Conservation (phyloP, 345 rosid species). For the Carallia pectinifolia region DNA sequence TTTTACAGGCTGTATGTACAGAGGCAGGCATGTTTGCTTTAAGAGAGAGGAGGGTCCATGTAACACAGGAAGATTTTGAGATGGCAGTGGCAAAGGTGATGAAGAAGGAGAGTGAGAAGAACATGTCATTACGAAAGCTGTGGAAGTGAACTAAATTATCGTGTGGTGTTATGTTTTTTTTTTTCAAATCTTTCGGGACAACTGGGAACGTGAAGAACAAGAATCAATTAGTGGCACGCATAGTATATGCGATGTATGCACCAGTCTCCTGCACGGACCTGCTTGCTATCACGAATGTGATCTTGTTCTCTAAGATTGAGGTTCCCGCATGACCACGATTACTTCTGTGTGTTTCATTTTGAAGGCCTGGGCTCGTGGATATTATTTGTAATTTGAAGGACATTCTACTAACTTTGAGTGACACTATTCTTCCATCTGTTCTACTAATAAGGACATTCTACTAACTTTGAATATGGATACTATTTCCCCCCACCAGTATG, state of each 20-base stretch:
- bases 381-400: no score
- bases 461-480: no score
- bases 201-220: background rate
- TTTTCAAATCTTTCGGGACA: background rate
- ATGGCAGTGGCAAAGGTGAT: slow-evolving; percentile 99
- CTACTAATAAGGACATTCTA: no score
- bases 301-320: no score
- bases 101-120: slow-evolving; percentile 99
- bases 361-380: no score
- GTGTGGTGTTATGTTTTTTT: background rate
- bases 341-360: no score
- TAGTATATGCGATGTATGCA: background rate
- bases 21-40: slow-evolving; percentile 99
- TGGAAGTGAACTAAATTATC: slow-evolving; percentile 60
- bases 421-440: no score
- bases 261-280: slow-evolving; percentile 2
- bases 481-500: no score
- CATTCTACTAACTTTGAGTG: no score
- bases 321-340: no score
- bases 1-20: slow-evolving; percentile 89
- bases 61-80: slow-evolving; percentile 98
- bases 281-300: no score
- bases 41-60: slow-evolving; percentile 94
- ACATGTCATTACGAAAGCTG: slow-evolving; percentile 94
- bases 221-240: background rate